These are phyloP conservation scores for Pichia phayaonensis DNA, from an alignment of 805 yeast genomes.

Conservation along the genomic window DNA sequence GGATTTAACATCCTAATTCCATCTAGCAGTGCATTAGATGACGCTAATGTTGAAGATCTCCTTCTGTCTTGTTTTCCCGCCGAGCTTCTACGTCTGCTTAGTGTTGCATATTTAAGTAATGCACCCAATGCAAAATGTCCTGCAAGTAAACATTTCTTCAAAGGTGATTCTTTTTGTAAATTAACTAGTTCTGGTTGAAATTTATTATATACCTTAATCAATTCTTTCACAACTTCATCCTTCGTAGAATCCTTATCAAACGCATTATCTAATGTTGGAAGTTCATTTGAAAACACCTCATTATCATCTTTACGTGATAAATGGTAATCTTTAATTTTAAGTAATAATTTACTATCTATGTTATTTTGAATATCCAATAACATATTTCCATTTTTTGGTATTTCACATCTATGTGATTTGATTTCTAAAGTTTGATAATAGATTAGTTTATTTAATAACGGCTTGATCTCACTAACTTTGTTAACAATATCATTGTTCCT, in stretches of 20 bases:
- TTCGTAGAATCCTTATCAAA: slow-evolving; percentile 2
- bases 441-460: not conserved
- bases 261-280: not conserved
- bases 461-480: not conserved
- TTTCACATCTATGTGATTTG: not conserved
- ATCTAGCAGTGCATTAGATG: not conserved
- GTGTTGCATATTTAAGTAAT: slow-evolving; percentile 37
- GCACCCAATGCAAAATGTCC: slow-evolving; percentile 46
- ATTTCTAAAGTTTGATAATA: slow-evolving; percentile 2
- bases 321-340: not conserved
- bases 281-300: not conserved
- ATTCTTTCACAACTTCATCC: not conserved
- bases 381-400: not conserved
- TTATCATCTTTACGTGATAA: not conserved
- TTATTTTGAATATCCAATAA: not conserved
- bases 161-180: slow-evolving; percentile 34
- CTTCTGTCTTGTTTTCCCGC: slow-evolving; percentile 11
- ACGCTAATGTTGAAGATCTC: slow-evolving; percentile 17
- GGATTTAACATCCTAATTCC: not conserved
- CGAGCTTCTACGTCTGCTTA: slow-evolving; percentile 26
- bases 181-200: not conserved
- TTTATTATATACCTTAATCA: slow-evolving; percentile 2
- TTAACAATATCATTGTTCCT: not conserved
- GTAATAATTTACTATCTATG: not conserved
- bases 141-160: slow-evolving; percentile 40